Base-by-base conservation (phyloP, 306 rosid genomes). In the Trichosanthes cucumerina region DNA sequence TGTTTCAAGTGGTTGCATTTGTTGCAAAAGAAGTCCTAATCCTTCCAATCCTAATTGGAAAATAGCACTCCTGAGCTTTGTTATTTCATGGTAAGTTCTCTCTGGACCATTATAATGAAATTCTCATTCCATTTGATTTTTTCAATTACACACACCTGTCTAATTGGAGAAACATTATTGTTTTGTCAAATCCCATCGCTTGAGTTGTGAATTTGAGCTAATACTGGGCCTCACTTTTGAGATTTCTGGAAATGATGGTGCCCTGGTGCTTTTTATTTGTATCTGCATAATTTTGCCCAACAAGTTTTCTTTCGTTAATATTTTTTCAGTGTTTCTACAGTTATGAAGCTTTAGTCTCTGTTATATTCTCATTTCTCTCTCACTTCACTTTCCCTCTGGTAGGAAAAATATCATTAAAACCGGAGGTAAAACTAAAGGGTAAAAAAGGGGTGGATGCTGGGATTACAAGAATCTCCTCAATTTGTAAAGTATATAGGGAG, bases 1-100 rank as follows among this genome's bases (percentile, higher is more conserved):
- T 66, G 90, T 87, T 80, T 82, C 91, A 56, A 83, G 90, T 23
- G 97, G 99, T 57, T 92, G 99, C 76, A 79, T 92, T 80, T 95
- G 99, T 83, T 95, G 97, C 89, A 82, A 81, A 84, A 91, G 77
- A 79, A 84, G 49, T 81, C 83, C 90, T 44, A 87, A 36, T 8
- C 86, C 89, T 78, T 81, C 91, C 33, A 86, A 80, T 84, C 80
- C 92, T 57, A 92, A 79, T 65, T 89, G 99, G 97, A 88, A 82
- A 8, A 52, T 92, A 57, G 96, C 96, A 5, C 82, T 95, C 56
- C 31, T 86, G 79, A 86, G 93, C 96, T 92, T 92, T 77, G 90
- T 89, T 83, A 69, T 95, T 69, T 95, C 97, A 70, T 95, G 99
- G 99, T 95, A 92, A 33, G 44, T 31, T 21, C 1, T 74, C 28